Base-by-base conservation (phyloP, 305 asterid species). In the Vinca major region DNA sequence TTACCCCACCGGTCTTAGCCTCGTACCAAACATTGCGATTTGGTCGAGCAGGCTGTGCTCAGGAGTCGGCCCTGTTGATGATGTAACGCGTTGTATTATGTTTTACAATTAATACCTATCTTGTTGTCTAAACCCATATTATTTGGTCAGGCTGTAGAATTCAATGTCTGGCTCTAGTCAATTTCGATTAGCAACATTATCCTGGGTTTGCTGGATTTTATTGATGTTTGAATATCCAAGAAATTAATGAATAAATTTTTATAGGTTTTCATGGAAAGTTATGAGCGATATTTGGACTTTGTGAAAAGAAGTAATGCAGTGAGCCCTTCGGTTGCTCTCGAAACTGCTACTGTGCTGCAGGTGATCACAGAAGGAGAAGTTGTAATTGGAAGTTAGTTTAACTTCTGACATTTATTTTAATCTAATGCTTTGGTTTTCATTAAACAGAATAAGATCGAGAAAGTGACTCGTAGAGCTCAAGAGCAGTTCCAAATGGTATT, bases 401-500 rank as follows among this genome's bases (percentile, higher is more conserved):
- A 16, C 50, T 54, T 72, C 40, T 55, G 26, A 52, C 41, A 36
- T 67, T 20, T 47, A 71, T 71, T 60, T 65, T 80, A 74, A 78
- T 45, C 88, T 86, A 75, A 85, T 69, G 33, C 62, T 75, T 72
- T 68, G 51, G 12, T 61, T 60, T 70, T 67, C 58, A 26, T 26
- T 26, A 26, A 58, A 73, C 96, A 93, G 99, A 85, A 91, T 74
- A 93, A 88, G 81, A 82, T 93, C 80, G 97, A 89, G 81, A 89
- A 84, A 79, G 96, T 91, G 78, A 93, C 97, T 64, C 89, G 96
- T 71, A 86, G 83, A 84, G 99, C 99, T 68, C 99, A 93, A 79
- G 99, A 93, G 84, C 99, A 93, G 80, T 84, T 93, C 78, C 99
- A 93, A 75, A 89, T 89, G 96, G 99, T 88, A 60, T 80, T 93